phyloP scores from a whole-genome alignment of 331 rosid genomes.

The Dryas integrifolia region DNA sequence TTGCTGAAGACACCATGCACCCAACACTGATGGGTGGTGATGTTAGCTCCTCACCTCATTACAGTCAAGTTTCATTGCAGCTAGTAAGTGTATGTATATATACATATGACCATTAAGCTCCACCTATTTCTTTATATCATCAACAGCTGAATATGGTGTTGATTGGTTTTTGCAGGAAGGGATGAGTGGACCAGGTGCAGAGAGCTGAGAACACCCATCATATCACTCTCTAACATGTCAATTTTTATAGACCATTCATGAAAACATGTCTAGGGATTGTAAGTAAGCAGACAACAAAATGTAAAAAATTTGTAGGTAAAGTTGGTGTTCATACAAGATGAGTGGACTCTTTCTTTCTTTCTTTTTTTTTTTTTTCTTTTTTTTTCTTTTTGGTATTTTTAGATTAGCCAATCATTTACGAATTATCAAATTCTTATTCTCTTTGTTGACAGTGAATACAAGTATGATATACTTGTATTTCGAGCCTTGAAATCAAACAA shows the following conservation, averaged over 20 bases:
- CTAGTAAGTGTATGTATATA: constrained; percentile 41
- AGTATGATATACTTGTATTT: neutral
- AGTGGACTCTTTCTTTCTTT: neutral
- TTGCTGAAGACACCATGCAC: constrained; percentile 45
- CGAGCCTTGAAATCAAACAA: no score
- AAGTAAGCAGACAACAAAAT: neutral
- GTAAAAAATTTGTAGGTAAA: constrained; percentile 4
- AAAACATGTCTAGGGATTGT: neutral
- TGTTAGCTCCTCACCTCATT: constrained; percentile 5
- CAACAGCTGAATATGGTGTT: neutral
- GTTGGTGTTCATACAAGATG: neutral
- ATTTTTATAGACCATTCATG: neutral
- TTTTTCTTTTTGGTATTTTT: neutral
- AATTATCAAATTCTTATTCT: neutral
- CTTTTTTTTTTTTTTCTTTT: no score
- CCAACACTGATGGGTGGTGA: constrained; percentile 4
- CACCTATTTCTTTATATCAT: neutral
- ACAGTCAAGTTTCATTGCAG: constrained; percentile 50
- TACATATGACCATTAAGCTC: neutral
- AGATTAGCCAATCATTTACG: neutral
- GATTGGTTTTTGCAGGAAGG: constrained; percentile 15
- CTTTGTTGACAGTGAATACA: neutral
- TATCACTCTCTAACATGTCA: neutral
- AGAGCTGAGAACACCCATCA: neutral
- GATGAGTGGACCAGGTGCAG: constrained; percentile 12